phyloP scores from a whole-genome alignment of 179 eudicot genomes.

The Silene coronaria region DNA sequence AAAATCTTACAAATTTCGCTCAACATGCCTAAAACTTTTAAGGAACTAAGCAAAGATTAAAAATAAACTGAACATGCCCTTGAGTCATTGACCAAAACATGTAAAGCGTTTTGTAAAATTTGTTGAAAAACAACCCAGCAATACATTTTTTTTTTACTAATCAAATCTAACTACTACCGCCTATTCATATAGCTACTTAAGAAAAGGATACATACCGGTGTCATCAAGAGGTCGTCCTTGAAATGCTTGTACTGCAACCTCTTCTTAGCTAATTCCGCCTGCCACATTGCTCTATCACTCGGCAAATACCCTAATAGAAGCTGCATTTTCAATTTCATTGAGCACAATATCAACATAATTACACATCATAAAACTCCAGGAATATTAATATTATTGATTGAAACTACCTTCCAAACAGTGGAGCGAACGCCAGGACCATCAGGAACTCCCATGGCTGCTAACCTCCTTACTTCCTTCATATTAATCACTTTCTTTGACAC shows the following conservation, averaged over 20 bases:
- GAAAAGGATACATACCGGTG: constrained; percentile 59
- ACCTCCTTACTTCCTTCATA: constrained; percentile 72
- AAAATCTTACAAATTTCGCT: too few relatives aligned
- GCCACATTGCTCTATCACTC: constrained; percentile 67
- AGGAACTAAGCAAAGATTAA: too few relatives aligned
- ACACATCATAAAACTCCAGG: background rate
- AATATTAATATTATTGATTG: background rate
- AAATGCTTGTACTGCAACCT: constrained; percentile 78
- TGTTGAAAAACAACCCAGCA: background rate
- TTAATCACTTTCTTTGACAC: constrained; percentile 82
- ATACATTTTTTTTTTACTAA: constrained; percentile 3
- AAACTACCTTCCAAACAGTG: constrained; percentile 80
- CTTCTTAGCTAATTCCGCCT: constrained; percentile 79
- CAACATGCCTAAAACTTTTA: too few relatives aligned
- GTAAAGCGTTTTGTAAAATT: background rate
- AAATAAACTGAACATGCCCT: too few relatives aligned
- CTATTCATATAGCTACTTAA: background rate
- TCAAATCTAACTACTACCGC: background rate
- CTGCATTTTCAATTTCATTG: constrained; percentile 29
- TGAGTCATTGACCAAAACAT: too few relatives aligned
- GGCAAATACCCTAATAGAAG: constrained; percentile 82
- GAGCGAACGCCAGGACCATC: constrained; percentile 84
- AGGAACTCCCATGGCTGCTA: constrained; percentile 81
- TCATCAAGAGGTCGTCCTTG: constrained; percentile 87
- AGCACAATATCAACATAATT: background rate